phyloP scores from a whole-genome alignment of 1,284 basidiomycete genomes.

The Ganoderma lingzhi region DNA sequence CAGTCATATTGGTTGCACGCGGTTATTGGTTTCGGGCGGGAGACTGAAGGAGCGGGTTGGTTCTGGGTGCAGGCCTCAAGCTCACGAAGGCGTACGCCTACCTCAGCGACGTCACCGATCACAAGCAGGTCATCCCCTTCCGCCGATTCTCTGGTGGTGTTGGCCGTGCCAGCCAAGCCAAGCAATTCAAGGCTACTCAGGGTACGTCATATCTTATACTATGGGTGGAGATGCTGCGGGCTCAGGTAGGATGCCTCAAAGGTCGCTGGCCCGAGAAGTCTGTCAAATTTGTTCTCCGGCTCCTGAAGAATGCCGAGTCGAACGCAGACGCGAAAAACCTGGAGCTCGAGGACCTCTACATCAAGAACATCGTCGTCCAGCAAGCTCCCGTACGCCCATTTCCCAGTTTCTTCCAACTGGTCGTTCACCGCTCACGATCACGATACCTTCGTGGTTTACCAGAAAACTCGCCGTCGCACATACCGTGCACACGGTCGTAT shows the following conservation, averaged over 20 bases:
- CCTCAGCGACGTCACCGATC: conserved; percentile 94
- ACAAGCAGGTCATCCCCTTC: conserved; percentile 98
- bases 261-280: conserved; percentile 99
- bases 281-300: conserved; percentile 92
- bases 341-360: conserved; percentile 89
- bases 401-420: background rate
- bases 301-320: conserved; percentile 99
- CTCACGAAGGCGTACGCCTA: conserved; percentile 96
- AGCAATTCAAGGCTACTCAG: conserved; percentile 97
- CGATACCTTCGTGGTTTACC: conserved; percentile 8
- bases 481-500: conserved; percentile 99
- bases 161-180: conserved; percentile 96
- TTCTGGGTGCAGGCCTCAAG: conserved; percentile 77
- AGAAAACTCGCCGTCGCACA: conserved; percentile 99
- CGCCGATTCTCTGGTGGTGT: conserved; percentile 97
- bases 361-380: conserved; percentile 98
- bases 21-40: background rate
- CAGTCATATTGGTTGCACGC: conserved; percentile 38
- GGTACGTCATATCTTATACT: conserved; percentile 60
- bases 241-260: conserved; percentile 42
- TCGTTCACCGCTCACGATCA: background rate
- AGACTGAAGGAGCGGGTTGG: conserved; percentile 32
- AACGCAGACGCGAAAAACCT: conserved; percentile 99
- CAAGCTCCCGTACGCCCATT: conserved; percentile 87
- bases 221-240: background rate